Conservation (phyloP, 805 yeast genomes). For the Saccharomyces paradoxus region DNA sequence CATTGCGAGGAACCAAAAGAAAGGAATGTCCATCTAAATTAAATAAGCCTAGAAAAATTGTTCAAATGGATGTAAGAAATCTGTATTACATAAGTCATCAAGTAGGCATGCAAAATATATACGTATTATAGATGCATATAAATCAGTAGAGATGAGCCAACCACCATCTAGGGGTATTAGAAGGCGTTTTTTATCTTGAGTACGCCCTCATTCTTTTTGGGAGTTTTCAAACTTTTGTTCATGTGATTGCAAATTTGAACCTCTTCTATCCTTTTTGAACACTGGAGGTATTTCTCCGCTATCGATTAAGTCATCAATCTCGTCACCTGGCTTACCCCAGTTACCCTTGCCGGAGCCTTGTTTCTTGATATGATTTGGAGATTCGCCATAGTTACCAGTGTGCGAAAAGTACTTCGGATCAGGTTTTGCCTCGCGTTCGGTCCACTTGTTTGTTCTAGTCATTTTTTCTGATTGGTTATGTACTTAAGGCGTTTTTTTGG, state of each 20-base stretch:
- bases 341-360: conserved; percentile 80
- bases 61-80: neutral
- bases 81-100: neutral
- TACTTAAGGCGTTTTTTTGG: neutral
- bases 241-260: conserved; percentile 39
- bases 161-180: too few species aligned
- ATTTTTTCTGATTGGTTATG: conserved; percentile 27
- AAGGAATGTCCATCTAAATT: conserved; percentile 48
- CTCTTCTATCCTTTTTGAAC: conserved; percentile 40
- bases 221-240: conserved; percentile 34
- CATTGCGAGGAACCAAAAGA: conserved; percentile 78
- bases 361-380: conserved; percentile 73
- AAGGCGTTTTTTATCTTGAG: neutral
- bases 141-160: neutral
- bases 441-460: conserved; percentile 80
- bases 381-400: conserved; percentile 56
- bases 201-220: conserved; percentile 12
- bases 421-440: conserved; percentile 47
- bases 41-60: neutral
- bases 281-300: conserved; percentile 49
- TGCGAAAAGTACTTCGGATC: conserved; percentile 73
- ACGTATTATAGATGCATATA: neutral
- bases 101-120: neutral
- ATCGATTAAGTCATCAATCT: conserved; percentile 53
- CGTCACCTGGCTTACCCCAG: conserved; percentile 84